A percentile compares a stretch with the other conserved stretches of the same genome.
These are phyloP conservation scores for Favolaschia claudopus DNA, from an alignment of 768 basidiomycete species.

Conservation along the genomic window DNA sequence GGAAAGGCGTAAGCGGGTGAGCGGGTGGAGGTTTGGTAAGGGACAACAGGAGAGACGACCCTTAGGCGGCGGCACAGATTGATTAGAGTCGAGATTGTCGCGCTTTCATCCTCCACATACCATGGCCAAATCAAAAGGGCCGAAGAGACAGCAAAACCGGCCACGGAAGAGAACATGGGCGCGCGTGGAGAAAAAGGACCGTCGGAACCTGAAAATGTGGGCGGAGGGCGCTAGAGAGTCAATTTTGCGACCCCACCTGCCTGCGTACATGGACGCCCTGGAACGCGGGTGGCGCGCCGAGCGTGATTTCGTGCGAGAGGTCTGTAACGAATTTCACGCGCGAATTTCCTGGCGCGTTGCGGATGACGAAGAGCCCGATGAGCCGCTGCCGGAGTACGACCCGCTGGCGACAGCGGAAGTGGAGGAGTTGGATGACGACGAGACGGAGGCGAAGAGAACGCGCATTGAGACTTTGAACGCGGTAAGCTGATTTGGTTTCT, in stretches of 20 bases:
- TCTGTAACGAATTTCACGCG: conserved; percentile 3
- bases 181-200: conserved; percentile 4
- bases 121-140: too few relatives aligned
- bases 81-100: too few relatives aligned
- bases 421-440: background rate
- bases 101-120: too few relatives aligned
- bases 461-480: background rate
- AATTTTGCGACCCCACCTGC: background rate
- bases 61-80: too few relatives aligned
- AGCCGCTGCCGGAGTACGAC: conserved; percentile 1
- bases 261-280: background rate
- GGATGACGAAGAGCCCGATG: conserved; percentile 1
- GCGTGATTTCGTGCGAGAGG: background rate
- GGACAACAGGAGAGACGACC: too few relatives aligned
- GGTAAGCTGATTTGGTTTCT: background rate
- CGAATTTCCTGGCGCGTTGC: background rate
- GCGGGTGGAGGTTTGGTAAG: too few relatives aligned
- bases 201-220: background rate
- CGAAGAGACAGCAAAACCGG: too few relatives aligned
- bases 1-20: too few relatives aligned
- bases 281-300: background rate
- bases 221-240: background rate
- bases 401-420: background rate
- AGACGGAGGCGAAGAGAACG: background rate
- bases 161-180: background rate